phyloP scores from a whole-genome alignment of 1,284 basidiomycete genomes.

The Trametes hirsuta region DNA sequence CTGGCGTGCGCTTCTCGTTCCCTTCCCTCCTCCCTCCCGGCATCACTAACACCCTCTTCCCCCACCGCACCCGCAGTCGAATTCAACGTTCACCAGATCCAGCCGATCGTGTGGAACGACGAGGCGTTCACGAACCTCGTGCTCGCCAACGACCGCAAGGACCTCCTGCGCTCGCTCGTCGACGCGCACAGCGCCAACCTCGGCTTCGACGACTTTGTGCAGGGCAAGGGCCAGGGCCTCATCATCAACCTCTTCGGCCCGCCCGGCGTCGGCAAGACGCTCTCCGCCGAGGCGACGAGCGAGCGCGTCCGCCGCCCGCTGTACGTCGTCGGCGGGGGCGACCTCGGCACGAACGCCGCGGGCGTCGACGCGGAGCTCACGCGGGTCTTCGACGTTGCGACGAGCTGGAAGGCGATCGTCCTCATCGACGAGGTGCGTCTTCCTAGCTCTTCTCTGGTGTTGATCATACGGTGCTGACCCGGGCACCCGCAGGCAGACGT shows the following conservation, averaged over 20 bases:
- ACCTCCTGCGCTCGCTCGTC: slow-evolving; percentile 57
- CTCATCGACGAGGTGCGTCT: slow-evolving; percentile 55
- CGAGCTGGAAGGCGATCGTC: slow-evolving; percentile 65
- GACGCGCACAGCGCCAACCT: slow-evolving; percentile 56
- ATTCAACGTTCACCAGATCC: slow-evolving; percentile 54
- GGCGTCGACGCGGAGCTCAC: slow-evolving; percentile 30
- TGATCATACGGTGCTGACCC: neutral
- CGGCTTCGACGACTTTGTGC: slow-evolving; percentile 64
- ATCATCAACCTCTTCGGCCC: slow-evolving; percentile 64
- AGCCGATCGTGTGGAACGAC: slow-evolving; percentile 56
- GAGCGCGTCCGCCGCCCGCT: slow-evolving; percentile 62
- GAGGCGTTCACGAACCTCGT: slow-evolving; percentile 62
- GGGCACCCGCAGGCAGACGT: slow-evolving; percentile 35
- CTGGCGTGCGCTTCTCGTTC: slow-evolving; percentile 49
- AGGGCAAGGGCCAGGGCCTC: slow-evolving; percentile 63
- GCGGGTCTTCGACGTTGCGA: slow-evolving; percentile 47
- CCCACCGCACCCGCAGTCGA: slow-evolving; percentile 43
- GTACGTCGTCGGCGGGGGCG: slow-evolving; percentile 61
- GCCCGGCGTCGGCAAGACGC: slow-evolving; percentile 57
- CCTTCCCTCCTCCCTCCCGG: neutral
- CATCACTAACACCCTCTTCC: neutral
- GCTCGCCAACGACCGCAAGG: slow-evolving; percentile 53
- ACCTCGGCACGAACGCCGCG: slow-evolving; percentile 54
- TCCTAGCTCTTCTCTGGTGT: slow-evolving; percentile 26
- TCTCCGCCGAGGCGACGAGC: slow-evolving; percentile 61